Percentiles rank a stretch among this genome's conserved stretches.
phyloP scores from a whole-genome alignment of 306 rosid genomes.

The Malus domestica region DNA sequence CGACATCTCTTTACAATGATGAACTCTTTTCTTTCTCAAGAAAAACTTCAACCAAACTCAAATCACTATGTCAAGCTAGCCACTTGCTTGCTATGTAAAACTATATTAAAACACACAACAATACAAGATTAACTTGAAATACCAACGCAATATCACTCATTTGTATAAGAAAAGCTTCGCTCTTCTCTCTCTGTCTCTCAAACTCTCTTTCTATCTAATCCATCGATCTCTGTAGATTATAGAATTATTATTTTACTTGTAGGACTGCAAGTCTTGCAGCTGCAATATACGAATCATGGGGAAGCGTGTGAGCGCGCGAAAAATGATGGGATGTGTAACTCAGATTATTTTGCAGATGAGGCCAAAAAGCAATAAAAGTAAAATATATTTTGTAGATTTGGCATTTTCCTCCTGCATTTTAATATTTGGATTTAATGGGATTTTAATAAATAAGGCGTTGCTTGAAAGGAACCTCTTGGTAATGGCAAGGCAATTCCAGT shows the following conservation, averaged over 20 bases:
- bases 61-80: accelerated
- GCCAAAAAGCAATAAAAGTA: not conserved
- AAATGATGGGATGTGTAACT: constrained; percentile 28
- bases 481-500: not conserved
- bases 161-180: no score
- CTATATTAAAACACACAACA: accelerated
- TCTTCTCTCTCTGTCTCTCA: not conserved
- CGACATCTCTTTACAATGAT: not conserved
- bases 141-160: not conserved
- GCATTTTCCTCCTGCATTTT: not conserved
- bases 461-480: constrained; percentile 42
- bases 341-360: constrained; percentile 19
- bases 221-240: not conserved
- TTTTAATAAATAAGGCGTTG: constrained; percentile 29
- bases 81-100: accelerated
- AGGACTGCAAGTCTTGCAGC: constrained; percentile 1
- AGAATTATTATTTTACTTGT: not conserved
- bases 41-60: no score
- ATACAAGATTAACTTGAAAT: accelerated
- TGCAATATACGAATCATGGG: constrained; percentile 16
- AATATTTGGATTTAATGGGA: not conserved
- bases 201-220: not conserved
- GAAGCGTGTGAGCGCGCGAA: constrained; percentile 24
- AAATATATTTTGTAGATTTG: not conserved
- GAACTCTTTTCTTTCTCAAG: accelerated